Percentiles rank a stretch among this genome's conserved stretches.
These are phyloP conservation scores for Candida mesenterica DNA, from an alignment of 1,139 yeast genomes.

Conservation along the genomic window DNA sequence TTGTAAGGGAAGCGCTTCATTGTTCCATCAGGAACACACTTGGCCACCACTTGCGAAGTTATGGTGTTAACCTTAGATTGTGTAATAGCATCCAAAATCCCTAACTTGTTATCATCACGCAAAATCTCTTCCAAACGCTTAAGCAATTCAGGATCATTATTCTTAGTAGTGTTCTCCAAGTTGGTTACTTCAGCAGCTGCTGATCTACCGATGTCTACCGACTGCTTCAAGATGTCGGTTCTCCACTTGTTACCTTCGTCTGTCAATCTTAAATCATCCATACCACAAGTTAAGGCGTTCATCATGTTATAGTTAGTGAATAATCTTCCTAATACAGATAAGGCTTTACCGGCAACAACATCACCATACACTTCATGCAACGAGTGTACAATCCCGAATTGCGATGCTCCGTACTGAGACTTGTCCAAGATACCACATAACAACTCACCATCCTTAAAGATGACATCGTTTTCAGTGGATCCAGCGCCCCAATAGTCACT, in stretches of 20 bases:
- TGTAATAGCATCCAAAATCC: conserved; percentile 92
- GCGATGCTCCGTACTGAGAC: conserved; percentile 97
- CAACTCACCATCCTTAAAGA: conserved; percentile 84
- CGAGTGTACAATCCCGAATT: conserved; percentile 95
- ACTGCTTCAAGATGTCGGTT: conserved; percentile 70
- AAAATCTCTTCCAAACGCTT: conserved; percentile 90
- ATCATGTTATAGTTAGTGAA: conserved; percentile 92
- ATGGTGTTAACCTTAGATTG: conserved; percentile 90
- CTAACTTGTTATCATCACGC: conserved; percentile 90
- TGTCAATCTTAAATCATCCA: conserved; percentile 96
- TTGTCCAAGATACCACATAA: conserved; percentile 93
- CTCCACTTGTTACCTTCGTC: conserved; percentile 91
- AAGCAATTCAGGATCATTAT: conserved; percentile 72
- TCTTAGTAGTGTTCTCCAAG: conserved; percentile 49
- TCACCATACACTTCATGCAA: conserved; percentile 96
- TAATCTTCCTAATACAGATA: conserved; percentile 88
- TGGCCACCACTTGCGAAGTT: conserved; percentile 88
- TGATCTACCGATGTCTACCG: conserved; percentile 79
- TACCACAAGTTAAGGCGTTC: conserved; percentile 98
- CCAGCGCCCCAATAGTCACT: conserved; percentile 91
- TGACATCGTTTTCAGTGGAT: conserved; percentile 80
- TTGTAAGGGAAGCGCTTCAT: conserved; percentile 94
- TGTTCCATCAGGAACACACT: conserved; percentile 95
- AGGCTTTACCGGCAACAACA: conserved; percentile 80
- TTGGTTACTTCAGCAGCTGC: conserved; percentile 97